phyloP scores from a whole-genome alignment of 495 filamentous ascomycete species.

The Chaetomidium leptoderma region DNA sequence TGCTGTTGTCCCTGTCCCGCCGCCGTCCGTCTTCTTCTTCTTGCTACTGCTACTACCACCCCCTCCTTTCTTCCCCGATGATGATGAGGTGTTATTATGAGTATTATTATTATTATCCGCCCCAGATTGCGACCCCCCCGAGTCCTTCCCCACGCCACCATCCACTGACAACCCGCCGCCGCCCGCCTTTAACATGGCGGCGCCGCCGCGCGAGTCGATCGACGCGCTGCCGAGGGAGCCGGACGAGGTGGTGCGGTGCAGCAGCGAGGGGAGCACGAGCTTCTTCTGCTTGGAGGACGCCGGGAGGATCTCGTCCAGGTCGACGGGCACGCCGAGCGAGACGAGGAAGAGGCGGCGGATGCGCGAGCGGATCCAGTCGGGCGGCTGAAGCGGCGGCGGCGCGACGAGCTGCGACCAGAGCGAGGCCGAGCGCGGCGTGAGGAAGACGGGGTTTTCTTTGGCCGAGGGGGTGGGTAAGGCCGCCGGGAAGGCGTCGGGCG shows the following conservation, averaged over 20 bases:
- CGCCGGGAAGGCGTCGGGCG: constrained; percentile 50
- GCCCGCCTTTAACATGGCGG: constrained; percentile 31
- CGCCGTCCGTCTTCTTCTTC: neutral
- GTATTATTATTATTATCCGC: no score
- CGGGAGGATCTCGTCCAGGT: constrained; percentile 94
- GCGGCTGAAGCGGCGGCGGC: constrained; percentile 88
- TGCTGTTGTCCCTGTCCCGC: neutral
- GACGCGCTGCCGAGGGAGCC: constrained; percentile 46
- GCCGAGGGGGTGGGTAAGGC: constrained; percentile 36
- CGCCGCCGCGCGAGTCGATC: constrained; percentile 47
- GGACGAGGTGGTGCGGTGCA: constrained; percentile 56
- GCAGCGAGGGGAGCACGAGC: constrained; percentile 82
- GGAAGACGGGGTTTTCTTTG: constrained; percentile 57
- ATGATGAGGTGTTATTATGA: no score
- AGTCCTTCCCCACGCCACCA: neutral
- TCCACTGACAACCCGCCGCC: no score
- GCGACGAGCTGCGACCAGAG: constrained; percentile 96
- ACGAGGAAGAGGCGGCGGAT: constrained; percentile 96
- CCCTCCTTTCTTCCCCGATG: neutral
- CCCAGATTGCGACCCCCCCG: no score
- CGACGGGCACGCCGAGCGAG: constrained; percentile 89
- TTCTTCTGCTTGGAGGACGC: constrained; percentile 92
- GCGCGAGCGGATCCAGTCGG: constrained; percentile 95
- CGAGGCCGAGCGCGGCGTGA: constrained; percentile 69
- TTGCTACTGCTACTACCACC: no score